Evolutionary conservation across 2,329 filamentous ascomycete species (phyloP), one percentile per base, ranked within the genome.

Genomic region (Tothia fuscella): DNA sequence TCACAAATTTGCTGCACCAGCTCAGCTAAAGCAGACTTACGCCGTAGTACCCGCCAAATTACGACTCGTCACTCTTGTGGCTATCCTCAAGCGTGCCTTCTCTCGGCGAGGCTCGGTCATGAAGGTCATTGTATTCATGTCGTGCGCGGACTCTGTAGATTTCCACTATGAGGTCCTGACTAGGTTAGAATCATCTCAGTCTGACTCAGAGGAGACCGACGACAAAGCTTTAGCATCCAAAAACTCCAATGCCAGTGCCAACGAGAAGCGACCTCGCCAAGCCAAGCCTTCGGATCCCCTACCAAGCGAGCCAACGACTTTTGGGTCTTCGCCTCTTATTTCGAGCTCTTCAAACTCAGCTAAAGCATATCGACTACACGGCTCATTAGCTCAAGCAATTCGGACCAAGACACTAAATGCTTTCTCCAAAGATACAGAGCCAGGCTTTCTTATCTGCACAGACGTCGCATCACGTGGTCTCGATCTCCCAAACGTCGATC

Each of bases 51-150:
- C 91, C 0, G 80, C 89, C 5, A 98, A 98, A 63, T 68, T 95
- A 48, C 80, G 91, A 24, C 68, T 98, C 3, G 89, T 98, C 3
- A 88, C 89, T 0, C 71, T 98, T 16, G 78, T 87, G 20, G 81
- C 85, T 1, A 74, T 88, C 24, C 68, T 98, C 44, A 93, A 89
- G 57, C 79, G 86, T 14, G 79, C 87, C 0, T 96, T 98, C 59
- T 80, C 85, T 44, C 75, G 88, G 14, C 84, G 82, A 59, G 89
- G 87, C 0, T 86, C 85, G 1, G 83, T 93, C 14, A 95, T 93
- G 84, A 96, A 98, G 61, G 84, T 82, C 17, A 95, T 98, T 46
- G 72, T 98, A 26, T 98, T 98, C 64, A 83, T 98, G 37, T 94
- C 89, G 9, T 98, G 91, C 54, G 88, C 91, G 16, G 91, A 98